Evolutionary conservation across 495 filamentous ascomycete species (phyloP), one percentile per base, ranked within the genome.

Genomic region (Penicillium crystallinum): DNA sequence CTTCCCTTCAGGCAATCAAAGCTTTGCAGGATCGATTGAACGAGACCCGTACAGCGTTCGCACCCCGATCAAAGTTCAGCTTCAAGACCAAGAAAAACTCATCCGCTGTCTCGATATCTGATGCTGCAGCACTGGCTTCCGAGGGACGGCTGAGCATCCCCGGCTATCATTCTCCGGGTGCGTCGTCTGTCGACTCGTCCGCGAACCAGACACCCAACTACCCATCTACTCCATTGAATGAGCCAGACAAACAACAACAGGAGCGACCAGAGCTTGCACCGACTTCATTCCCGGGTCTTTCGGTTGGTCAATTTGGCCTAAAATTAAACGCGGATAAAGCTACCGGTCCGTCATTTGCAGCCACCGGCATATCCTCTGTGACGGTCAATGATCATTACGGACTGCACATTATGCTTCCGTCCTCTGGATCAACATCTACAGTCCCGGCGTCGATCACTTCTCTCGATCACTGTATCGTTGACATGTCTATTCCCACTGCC

Each of bases 371-470:
- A 0, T 79, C 76, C 6, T 81, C 77, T 30, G 81, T 92, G 31
- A 72, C 75, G 17, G 84, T 92, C 35, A 77, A 82, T 15, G 74
- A 81, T 46, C 84, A 90, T 48, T 63, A 57, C 8, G 72, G 74
- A 4, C 59, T 82, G n/a, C 85, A 92, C 62, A 75, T 76, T 58
- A 84, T 86, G 61, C 80, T 92, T 0, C 86, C 88, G 0, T 67
- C 82, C 2, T 83, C 85, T 2, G 81, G 87, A 1, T 79, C 84
- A 4, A 75, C 76, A 22, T 75, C 87, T 0, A 83, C 83, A 0
- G 83, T 86, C 3, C 85, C 88, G 1, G 87, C 87, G 2, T 85
- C 85, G 2, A 70, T 97, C 18, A 87, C 83, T 1, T 77, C 84
- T n/a, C 67, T 96, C 14, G 66, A 76, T 2, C 77, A 77, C 46